Evolutionary conservation across 495 filamentous ascomycete species (phyloP).

Genomic region (Penicillium macrosclerotiorum): DNA sequence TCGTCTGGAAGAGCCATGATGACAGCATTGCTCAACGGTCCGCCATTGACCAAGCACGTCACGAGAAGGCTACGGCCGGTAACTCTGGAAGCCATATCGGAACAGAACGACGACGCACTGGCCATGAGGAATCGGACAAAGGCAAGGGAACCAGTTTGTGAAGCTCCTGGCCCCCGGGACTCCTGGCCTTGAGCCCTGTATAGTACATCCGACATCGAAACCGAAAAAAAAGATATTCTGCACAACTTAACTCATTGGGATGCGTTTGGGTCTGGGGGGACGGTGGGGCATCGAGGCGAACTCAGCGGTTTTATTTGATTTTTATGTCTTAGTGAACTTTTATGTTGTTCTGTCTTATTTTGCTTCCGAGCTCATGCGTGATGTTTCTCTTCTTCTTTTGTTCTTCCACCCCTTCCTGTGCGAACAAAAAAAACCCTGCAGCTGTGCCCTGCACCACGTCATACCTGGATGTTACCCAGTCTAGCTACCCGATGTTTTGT

Average conservation of each 20-base stretch:
- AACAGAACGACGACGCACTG: constrained; percentile 46
- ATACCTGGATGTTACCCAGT: constrained; percentile 7
- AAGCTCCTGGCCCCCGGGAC: constrained; percentile 12
- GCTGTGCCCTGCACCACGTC: constrained; percentile 15
- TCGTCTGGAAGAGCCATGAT: constrained; percentile 92
- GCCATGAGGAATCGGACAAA: constrained; percentile 50
- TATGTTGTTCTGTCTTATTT: constrained; percentile 19
- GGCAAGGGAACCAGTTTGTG: constrained; percentile 39
- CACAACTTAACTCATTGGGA: constrained; percentile 39
- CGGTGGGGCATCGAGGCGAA: constrained; percentile 45
- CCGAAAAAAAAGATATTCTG: constrained; percentile 33
- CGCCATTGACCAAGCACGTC: constrained; percentile 77
- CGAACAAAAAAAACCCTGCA: constrained; percentile 9
- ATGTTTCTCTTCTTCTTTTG: constrained; percentile 18
- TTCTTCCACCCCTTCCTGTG: constrained; percentile 9
- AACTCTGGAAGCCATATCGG: constrained; percentile 34
- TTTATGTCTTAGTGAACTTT: constrained; percentile 29
- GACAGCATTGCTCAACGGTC: constrained; percentile 77
- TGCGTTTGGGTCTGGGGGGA: constrained; percentile 39
- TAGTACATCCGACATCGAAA: constrained; percentile 42
- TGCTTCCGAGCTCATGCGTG: constrained; percentile 23
- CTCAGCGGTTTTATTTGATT: constrained; percentile 42
- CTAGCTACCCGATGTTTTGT: constrained; percentile 1
- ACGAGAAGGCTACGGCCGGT: constrained; percentile 58
- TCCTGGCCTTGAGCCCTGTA: constrained; percentile 43